These are phyloP conservation scores for Stephanodiscus minutulus DNA, from an alignment of 108 stramenopile species.

Conservation along the genomic window DNA sequence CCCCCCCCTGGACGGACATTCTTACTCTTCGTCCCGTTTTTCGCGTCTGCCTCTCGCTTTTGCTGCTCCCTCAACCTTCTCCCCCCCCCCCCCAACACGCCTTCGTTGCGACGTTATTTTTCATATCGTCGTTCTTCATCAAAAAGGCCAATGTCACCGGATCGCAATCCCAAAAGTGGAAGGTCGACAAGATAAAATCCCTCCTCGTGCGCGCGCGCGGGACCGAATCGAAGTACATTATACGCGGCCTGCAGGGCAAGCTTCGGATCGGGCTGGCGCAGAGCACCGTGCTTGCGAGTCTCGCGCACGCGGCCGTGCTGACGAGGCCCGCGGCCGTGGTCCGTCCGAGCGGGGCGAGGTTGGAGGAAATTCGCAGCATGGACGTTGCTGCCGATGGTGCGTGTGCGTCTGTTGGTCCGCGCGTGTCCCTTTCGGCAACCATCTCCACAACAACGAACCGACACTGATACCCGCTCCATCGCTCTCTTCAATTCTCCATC, in stretches of 20 bases:
- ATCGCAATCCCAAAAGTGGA: conserved; percentile 86
- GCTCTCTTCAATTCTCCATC: background rate
- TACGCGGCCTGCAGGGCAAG: conserved; percentile 98
- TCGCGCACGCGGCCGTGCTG: conserved; percentile 90
- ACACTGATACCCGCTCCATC: background rate
- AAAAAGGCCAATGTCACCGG: conserved; percentile 76
- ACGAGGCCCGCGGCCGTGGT: conserved; percentile 56
- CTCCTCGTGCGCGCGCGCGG: conserved; percentile 82
- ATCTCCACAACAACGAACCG: background rate
- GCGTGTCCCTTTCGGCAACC: no score
- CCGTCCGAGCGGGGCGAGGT: conserved; percentile 29
- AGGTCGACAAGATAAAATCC: conserved; percentile 92
- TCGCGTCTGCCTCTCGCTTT: no score
- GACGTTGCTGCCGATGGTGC: conserved; percentile 42
- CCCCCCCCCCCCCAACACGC: no score
- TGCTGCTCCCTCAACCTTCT: no score
- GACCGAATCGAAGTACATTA: conserved; percentile 94
- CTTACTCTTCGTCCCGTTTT: no score
- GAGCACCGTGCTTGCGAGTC: conserved; percentile 91
- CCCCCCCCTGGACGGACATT: no score
- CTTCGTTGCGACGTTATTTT: no score
- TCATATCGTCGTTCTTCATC: no score
- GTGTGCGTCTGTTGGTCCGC: no score
- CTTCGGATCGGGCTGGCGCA: conserved; percentile 95
- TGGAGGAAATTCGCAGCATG: conserved; percentile 41